Percentiles rank a stretch among this genome's conserved stretches.
Conservation (phyloP, 768 basidiomycete genomes). For the Coprinopsis strossmayeri region DNA sequence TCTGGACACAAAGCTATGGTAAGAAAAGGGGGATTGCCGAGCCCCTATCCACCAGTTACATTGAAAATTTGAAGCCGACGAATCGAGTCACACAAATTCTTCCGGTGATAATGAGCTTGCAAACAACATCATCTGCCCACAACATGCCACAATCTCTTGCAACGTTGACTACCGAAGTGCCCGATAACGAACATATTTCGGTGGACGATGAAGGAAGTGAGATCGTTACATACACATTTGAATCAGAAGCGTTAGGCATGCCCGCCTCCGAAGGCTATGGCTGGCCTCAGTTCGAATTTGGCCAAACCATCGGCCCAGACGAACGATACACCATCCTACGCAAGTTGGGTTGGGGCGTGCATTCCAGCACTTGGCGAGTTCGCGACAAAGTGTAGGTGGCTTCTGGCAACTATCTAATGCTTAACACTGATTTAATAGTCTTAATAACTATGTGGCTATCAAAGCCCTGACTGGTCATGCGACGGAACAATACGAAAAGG, state of each 20-base stretch:
- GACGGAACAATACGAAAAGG: slow-evolving; percentile 16
- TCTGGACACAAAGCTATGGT: no score
- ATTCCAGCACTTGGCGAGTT: slow-evolving; percentile 25
- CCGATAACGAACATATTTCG: slow-evolving; percentile 16
- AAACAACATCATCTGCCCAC: no score
- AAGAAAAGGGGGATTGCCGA: no score
- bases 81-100: no score
- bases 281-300: slow-evolving; percentile 19
- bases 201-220: slow-evolving; percentile 15
- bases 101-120: no score
- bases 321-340: slow-evolving; percentile 18
- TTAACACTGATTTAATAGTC: slow-evolving; percentile 10
- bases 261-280: slow-evolving; percentile 22
- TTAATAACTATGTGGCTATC: slow-evolving; percentile 22
- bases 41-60: no score
- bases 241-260: slow-evolving; percentile 23
- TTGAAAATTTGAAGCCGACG: no score
- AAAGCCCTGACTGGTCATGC: slow-evolving; percentile 22
- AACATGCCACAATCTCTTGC: no score
- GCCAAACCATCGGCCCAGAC: slow-evolving; percentile 20
- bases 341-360: slow-evolving; percentile 27
- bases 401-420: background rate
- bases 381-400: slow-evolving; percentile 17
- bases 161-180: background rate
- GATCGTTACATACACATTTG: slow-evolving; percentile 18